Evolutionary conservation across 257 asterid species (phyloP), one percentile per base, ranked within the genome.

Genomic region (Sherardia arvensis): DNA sequence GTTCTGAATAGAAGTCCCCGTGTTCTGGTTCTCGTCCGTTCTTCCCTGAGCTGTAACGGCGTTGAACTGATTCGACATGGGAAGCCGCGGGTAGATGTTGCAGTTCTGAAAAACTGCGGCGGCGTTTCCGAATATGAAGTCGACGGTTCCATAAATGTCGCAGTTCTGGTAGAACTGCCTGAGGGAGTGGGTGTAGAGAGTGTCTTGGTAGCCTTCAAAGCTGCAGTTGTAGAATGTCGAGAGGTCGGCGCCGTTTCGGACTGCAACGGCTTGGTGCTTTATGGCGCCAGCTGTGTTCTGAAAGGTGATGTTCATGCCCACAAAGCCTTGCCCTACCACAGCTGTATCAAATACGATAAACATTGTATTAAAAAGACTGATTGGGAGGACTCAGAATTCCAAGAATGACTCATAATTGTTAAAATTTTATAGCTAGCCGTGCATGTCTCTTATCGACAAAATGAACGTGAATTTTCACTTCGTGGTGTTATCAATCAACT

Each of bases 151-250:
- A 54, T 79, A 82, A 25, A 88, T 62, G 68, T 86, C 80, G 30
- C 93, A 86, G 18, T 79, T 74, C 4, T 59, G 34, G 74, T 88
- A 86, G 61, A 84, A 86, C 40, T 88, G 96, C 3, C 96, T 73
- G 49, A 80, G 84, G 21, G 96, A 80, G 36, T 86, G 92, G 0
- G 76, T 76, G 71, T 82, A 84, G 34, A 88, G 74, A 0, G 95
- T 88, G 73, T 88, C 96, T 57, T 88, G 95, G 48, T 86, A 88
- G 0, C 77, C 96, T 26, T 88, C 92, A 73, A 88, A 79, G 79
- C 84, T 81, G 74, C 95, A 86, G 34, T 57, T 4, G 74, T 84
- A 84, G 66, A 88, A 88, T 7, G 86, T 74, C 9, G 96, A 86
- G 0, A 82, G 51, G 66, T 88, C 96, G 0, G 86, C 92, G 0